phyloP scores from a whole-genome alignment of 192 early-diverging fungal species.

The Gigaspora rosea region DNA sequence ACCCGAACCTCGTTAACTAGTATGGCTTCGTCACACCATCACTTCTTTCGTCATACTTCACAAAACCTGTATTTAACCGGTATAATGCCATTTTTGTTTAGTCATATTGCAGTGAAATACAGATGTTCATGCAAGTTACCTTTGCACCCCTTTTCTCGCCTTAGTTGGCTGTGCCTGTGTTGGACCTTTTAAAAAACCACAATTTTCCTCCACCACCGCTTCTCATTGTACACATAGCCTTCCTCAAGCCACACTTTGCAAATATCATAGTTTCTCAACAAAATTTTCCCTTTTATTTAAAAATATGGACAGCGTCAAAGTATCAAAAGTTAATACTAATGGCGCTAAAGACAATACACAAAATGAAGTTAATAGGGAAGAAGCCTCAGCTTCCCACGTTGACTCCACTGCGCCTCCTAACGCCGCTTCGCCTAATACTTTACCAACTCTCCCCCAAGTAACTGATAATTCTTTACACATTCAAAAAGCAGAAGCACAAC shows the following conservation, averaged over 20 bases:
- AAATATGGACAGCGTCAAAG: constrained; percentile 9
- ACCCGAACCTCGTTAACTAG: too few relatives aligned
- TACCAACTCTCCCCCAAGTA: too few relatives aligned
- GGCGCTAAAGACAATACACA: constrained; percentile 3
- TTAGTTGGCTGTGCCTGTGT: neutral
- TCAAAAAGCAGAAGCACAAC: too few relatives aligned
- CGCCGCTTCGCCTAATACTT: too few relatives aligned
- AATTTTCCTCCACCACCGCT: constrained; percentile 11
- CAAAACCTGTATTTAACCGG: too few relatives aligned
- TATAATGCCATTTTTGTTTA: too few relatives aligned
- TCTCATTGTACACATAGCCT: constrained; percentile 25
- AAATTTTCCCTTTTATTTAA: neutral
- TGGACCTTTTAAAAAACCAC: neutral
- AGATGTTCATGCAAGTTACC: neutral
- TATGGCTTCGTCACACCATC: too few relatives aligned
- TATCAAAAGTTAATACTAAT: constrained; percentile 9
- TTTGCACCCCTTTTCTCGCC: neutral
- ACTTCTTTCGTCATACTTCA: too few relatives aligned
- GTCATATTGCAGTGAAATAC: too few relatives aligned
- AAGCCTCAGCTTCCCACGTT: constrained; percentile 17
- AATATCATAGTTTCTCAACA: neutral
- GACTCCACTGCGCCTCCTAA: neutral
- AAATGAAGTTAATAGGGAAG: constrained; percentile 18
- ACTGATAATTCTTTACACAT: too few relatives aligned
- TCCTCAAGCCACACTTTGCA: constrained; percentile 19